phyloP scores from a whole-genome alignment of 2,329 filamentous ascomycete species.

The Beauveria caledonica region DNA sequence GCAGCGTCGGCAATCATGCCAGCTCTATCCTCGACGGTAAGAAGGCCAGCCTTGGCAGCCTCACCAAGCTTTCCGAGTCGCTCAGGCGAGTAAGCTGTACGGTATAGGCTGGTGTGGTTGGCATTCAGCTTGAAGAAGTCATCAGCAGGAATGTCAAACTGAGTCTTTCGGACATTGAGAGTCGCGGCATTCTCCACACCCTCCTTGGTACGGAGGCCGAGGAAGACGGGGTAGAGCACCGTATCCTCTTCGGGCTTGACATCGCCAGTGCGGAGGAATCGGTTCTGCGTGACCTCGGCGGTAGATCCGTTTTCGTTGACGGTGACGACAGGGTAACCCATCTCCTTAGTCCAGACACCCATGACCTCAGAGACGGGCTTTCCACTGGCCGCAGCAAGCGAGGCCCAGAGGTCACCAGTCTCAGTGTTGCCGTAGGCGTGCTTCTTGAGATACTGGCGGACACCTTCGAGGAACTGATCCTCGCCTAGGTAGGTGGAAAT shows the following conservation, averaged over 20 bases:
- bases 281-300: constrained; percentile 88
- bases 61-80: constrained; percentile 80
- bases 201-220: constrained; percentile 76
- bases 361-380: constrained; percentile 87
- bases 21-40: constrained; percentile 83
- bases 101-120: constrained; percentile 86
- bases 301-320: constrained; percentile 63
- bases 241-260: constrained; percentile 89
- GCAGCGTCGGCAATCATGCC: constrained; percentile 94
- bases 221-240: constrained; percentile 81
- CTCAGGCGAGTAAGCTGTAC: constrained; percentile 78
- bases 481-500: constrained; percentile 93
- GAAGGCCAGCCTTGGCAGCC: constrained; percentile 61
- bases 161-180: constrained; percentile 52
- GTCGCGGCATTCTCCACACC: constrained; percentile 55
- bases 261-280: constrained; percentile 86
- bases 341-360: constrained; percentile 94
- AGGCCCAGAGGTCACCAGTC: constrained; percentile 84
- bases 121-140: constrained; percentile 98
- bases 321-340: constrained; percentile 84
- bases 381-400: constrained; percentile 78
- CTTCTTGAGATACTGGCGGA: constrained; percentile 85
- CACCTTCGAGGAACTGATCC: constrained; percentile 85
- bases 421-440: constrained; percentile 94
- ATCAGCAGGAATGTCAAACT: constrained; percentile 67